Evolutionary conservation across 2,329 filamentous ascomycete species (phyloP).

Genomic region (Paracoccidioides brasiliensis): DNA sequence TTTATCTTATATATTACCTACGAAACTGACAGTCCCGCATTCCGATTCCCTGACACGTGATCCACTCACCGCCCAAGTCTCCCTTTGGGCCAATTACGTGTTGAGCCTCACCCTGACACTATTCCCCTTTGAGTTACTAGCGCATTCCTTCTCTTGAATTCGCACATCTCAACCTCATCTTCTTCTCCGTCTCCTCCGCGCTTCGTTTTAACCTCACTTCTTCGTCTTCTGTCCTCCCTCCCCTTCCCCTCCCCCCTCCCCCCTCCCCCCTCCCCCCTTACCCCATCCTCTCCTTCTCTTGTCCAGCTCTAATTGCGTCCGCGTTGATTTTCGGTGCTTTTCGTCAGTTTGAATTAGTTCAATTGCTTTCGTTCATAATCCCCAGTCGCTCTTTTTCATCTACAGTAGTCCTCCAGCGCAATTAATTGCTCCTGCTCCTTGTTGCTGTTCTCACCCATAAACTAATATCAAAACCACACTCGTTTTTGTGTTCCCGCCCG

Average conservation of each 20-base stretch:
- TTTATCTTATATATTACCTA: too few species aligned
- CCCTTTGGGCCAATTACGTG: too few species aligned
- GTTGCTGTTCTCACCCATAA: neutral
- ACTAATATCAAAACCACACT: neutral
- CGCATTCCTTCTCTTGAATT: neutral
- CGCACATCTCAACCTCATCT: neutral
- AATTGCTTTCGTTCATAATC: constrained; percentile 3
- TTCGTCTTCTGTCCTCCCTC: neutral
- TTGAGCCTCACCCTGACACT: neutral
- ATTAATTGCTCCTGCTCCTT: neutral
- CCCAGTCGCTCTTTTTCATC: neutral
- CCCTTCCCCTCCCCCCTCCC: neutral
- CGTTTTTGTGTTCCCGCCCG: neutral
- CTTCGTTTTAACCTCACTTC: neutral
- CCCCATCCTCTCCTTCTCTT: neutral
- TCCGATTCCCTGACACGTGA: too few species aligned
- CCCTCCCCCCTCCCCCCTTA: neutral
- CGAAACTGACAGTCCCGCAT: too few species aligned
- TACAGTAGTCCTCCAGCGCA: neutral
- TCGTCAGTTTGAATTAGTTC: constrained; percentile 3
- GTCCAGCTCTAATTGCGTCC: neutral
- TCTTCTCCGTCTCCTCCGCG: too few species aligned
- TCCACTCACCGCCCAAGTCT: too few species aligned
- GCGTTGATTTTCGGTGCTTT: constrained; percentile 4
- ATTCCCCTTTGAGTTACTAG: neutral